Conservation (phyloP, 108 stramenopile genomes). For the Skeletonema menzelii region DNA sequence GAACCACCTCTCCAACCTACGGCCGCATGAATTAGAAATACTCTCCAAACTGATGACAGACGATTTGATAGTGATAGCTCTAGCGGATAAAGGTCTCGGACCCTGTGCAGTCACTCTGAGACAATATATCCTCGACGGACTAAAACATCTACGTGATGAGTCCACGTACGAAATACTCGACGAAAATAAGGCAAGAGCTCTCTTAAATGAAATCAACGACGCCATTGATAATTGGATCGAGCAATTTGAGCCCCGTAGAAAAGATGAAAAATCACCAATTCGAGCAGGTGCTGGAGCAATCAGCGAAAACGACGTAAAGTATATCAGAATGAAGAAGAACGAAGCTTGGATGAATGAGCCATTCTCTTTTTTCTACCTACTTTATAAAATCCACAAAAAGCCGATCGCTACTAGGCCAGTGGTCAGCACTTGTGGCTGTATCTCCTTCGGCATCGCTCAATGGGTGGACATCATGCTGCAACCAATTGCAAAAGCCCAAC, state of each 20-base stretch:
- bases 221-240: not conserved
- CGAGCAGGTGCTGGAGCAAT: not conserved
- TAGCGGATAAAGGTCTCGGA: slow-evolving; percentile 22
- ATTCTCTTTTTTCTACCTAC: slow-evolving; percentile 6
- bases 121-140: not conserved
- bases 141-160: slow-evolving; percentile 4
- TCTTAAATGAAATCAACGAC: not conserved
- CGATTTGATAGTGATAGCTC: not conserved
- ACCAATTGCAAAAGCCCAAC: slow-evolving; percentile 19
- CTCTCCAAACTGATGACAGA: not conserved
- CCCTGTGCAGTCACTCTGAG: not conserved
- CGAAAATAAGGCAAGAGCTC: not conserved
- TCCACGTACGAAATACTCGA: not conserved
- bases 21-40: not conserved
- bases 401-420: slow-evolving; percentile 15
- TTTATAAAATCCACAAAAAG: slow-evolving; percentile 25
- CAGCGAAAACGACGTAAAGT: not conserved
- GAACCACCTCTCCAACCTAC: not conserved
- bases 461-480: slow-evolving; percentile 15
- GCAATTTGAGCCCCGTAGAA: not conserved
- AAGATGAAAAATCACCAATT: not conserved
- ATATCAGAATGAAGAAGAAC: not conserved
- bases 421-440: not conserved
- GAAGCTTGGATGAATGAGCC: not conserved
- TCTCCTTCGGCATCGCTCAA: not conserved